Conservation (phyloP, 2,329 filamentous ascomycete species). For the Neonectria magnoliae region DNA sequence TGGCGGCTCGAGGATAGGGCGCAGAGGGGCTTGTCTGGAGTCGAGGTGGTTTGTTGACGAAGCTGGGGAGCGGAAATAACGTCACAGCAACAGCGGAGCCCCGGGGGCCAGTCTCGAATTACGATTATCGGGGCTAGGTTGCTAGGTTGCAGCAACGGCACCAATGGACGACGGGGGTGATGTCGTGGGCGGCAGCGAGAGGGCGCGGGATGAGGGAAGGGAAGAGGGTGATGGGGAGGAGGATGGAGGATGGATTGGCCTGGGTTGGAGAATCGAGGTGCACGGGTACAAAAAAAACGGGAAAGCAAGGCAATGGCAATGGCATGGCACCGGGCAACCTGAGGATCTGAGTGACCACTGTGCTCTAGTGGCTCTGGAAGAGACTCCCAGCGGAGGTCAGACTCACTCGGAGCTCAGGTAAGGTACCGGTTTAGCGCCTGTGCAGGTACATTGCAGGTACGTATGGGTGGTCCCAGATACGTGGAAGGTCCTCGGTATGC, state of each 20-base stretch:
- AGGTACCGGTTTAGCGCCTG: conserved; percentile 21
- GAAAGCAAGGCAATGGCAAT: conserved; percentile 6
- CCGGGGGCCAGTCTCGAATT: conserved; percentile 33
- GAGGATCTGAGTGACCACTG: background rate
- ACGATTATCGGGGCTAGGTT: conserved; percentile 33
- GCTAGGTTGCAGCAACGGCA: conserved; percentile 24
- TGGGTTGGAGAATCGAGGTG: conserved; percentile 21
- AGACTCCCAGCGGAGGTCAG: background rate
- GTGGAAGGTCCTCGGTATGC: background rate
- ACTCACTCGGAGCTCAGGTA: conserved; percentile 20
- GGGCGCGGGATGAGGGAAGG: conserved; percentile 5
- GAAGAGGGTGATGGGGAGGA: conserved; percentile 15
- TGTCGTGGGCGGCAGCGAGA: conserved; percentile 10
- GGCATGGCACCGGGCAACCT: conserved; percentile 17
- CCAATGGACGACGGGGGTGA: conserved; percentile 17
- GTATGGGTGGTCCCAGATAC: conserved; percentile 1
- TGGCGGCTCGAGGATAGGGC: conserved; percentile 26
- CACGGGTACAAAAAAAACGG: conserved; percentile 17
- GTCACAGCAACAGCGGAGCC: conserved; percentile 37
- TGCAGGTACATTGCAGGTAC: conserved; percentile 8
- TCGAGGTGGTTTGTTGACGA: conserved; percentile 30
- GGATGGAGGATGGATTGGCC: conserved; percentile 11
- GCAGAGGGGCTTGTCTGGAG: conserved; percentile 22
- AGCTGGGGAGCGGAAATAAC: conserved; percentile 36
- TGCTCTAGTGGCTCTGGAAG: background rate